These are phyloP conservation scores for Eucalyptus cladocalyx DNA, from an alignment of 345 rosid genomes.

Conservation along the genomic window DNA sequence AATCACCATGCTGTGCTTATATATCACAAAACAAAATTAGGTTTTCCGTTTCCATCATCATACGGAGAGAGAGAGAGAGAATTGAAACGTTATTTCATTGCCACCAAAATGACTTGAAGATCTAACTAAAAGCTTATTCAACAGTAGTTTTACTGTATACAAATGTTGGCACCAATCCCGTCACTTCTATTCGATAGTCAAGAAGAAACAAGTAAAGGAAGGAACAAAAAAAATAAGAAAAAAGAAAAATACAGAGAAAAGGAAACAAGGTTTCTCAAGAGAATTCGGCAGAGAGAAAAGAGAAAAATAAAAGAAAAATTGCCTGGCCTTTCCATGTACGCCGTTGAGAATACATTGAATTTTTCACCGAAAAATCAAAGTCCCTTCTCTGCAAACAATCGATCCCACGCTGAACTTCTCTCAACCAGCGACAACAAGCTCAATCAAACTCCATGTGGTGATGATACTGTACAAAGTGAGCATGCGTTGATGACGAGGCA, in stretches of 20 bases:
- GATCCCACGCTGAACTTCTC: background rate
- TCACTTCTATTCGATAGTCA: background rate
- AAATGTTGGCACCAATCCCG: background rate
- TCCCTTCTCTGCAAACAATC: background rate
- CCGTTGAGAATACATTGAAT: background rate
- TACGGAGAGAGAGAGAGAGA: background rate
- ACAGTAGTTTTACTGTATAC: background rate
- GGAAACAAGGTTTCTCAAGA: background rate
- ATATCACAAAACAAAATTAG: background rate
- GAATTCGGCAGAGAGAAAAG: background rate
- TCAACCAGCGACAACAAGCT: background rate
- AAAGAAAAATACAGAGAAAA: background rate
- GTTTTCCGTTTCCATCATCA: background rate
- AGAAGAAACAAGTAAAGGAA: background rate
- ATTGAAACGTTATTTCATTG: background rate
- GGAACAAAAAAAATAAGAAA: background rate
- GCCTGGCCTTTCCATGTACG: conserved; percentile 40
- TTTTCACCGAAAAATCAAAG: background rate
- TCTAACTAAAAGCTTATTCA: background rate
- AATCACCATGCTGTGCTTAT: background rate
- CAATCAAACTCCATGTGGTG: background rate
- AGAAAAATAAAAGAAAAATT: background rate
- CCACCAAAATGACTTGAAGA: background rate
- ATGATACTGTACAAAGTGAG: background rate
- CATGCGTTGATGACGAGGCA: background rate